A percentile compares a stretch with the other conserved stretches of the same genome.
phyloP scores from a whole-genome alignment of 2,329 filamentous ascomycete species.

The Penicillium italicum region DNA sequence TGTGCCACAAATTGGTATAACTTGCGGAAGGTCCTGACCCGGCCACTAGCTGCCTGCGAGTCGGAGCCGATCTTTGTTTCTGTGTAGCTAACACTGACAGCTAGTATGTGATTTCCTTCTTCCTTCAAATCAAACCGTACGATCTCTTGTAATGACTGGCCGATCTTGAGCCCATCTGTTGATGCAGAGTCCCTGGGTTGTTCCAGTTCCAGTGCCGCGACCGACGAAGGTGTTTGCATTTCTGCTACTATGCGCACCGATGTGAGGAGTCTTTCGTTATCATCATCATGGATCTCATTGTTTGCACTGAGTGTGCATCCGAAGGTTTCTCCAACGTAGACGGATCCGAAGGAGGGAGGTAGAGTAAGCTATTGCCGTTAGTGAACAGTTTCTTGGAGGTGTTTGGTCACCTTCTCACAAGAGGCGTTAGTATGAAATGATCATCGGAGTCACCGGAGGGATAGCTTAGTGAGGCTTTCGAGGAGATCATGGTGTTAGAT shows the following conservation, averaged over 20 bases:
- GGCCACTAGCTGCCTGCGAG: constrained; percentile 50
- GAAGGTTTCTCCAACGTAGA: constrained; percentile 94
- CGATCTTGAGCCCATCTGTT: constrained; percentile 38
- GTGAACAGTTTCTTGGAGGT: constrained; percentile 7
- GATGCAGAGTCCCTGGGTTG: constrained; percentile 48
- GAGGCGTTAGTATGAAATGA: constrained; percentile 55
- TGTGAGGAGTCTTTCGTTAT: constrained; percentile 54
- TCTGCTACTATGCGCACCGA: constrained; percentile 83
- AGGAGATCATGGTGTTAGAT: constrained; percentile 50
- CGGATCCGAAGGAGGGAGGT: constrained; percentile 85
- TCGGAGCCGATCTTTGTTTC: constrained; percentile 62
- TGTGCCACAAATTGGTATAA: constrained; percentile 96
- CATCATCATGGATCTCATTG: constrained; percentile 62
- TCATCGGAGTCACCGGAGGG: constrained; percentile 49
- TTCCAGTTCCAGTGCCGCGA: constrained; percentile 59
- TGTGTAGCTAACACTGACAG: constrained; percentile 90
- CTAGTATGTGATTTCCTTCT: constrained; percentile 88
- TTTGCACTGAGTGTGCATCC: constrained; percentile 94
- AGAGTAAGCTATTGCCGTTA: constrained; percentile 60
- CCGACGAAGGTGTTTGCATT: constrained; percentile 86
- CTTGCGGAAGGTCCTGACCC: constrained; percentile 85
- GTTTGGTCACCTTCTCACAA: constrained; percentile 34
- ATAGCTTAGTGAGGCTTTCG: constrained; percentile 72
- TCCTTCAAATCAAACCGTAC: constrained; percentile 86
- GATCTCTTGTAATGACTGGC: constrained; percentile 72